These are phyloP conservation scores for Eucalyptus regnans DNA, from an alignment of 345 rosid genomes.

Conservation along the genomic window DNA sequence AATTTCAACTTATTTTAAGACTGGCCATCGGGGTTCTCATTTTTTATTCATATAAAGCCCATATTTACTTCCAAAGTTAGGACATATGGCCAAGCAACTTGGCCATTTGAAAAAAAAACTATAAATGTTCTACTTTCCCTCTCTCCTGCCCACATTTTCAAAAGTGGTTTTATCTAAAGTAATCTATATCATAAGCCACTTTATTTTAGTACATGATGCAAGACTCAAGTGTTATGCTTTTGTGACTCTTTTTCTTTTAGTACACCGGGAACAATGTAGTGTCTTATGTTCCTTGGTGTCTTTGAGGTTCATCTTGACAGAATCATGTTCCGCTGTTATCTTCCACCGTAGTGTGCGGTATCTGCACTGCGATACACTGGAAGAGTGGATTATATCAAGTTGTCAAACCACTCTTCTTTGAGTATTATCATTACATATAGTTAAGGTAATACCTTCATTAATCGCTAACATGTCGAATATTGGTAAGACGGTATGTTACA, in stretches of 20 bases:
- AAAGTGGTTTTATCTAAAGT: neutral
- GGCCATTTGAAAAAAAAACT: neutral
- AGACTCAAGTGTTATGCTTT: neutral
- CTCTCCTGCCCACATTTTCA: neutral
- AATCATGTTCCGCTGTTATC: neutral
- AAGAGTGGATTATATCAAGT: too few relatives aligned
- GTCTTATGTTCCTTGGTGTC: neutral
- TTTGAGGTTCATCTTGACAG: neutral
- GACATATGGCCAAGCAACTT: neutral
- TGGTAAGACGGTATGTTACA: too few relatives aligned
- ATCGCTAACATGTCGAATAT: too few relatives aligned
- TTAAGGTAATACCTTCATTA: too few relatives aligned
- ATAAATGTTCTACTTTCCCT: neutral
- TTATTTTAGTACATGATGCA: neutral
- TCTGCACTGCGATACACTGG: neutral
- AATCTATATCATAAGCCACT: neutral
- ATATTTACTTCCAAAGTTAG: neutral
- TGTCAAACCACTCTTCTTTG: too few relatives aligned
- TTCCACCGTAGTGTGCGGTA: neutral
- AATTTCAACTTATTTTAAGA: too few relatives aligned
- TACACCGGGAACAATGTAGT: accelerated
- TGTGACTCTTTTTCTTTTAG: neutral
- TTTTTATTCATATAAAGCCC: neutral
- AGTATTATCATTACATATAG: too few relatives aligned
- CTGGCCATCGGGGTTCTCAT: too few relatives aligned